Conservation (phyloP, 2,329 filamentous ascomycete species). For the Fusarium camptoceras region DNA sequence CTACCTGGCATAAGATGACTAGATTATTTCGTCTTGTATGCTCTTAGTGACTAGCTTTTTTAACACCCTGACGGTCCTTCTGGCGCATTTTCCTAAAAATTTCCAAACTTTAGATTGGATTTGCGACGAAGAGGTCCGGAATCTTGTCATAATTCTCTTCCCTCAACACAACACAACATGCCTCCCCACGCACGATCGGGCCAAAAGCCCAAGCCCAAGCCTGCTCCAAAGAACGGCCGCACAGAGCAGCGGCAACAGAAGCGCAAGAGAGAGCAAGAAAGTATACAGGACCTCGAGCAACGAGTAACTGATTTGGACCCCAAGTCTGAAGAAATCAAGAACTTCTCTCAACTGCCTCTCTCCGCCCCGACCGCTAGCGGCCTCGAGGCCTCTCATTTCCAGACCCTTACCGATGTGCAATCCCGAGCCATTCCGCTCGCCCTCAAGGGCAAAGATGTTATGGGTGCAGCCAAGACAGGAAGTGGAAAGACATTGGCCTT, state of each 20-base stretch:
- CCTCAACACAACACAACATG: constrained; percentile 30
- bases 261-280: constrained; percentile 54
- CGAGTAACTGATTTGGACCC: constrained; percentile 60
- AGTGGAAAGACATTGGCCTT: constrained; percentile 97
- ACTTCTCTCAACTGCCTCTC: constrained; percentile 87
- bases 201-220: constrained; percentile 43
- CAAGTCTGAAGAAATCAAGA: constrained; percentile 68
- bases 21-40: background rate
- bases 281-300: constrained; percentile 50
- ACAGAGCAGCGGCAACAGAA: constrained; percentile 53
- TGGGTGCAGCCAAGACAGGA: constrained; percentile 95
- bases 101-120: constrained; percentile 32
- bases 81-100: constrained; percentile 42
- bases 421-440: constrained; percentile 87
- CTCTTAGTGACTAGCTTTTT: background rate
- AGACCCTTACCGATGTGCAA: constrained; percentile 91
- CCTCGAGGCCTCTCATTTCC: constrained; percentile 88
- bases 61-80: background rate
- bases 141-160: constrained; percentile 5
- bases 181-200: constrained; percentile 42
- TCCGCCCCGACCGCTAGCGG: constrained; percentile 83
- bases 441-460: constrained; percentile 86
- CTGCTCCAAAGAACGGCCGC: constrained; percentile 46
- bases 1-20: rapidly evolving
- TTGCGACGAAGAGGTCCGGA: constrained; percentile 25